A percentile compares a stretch with the other conserved stretches of the same genome.
These are phyloP conservation scores for Exutisphaerella laricina DNA, from an alignment of 2,329 filamentous ascomycete species.

Conservation along the genomic window DNA sequence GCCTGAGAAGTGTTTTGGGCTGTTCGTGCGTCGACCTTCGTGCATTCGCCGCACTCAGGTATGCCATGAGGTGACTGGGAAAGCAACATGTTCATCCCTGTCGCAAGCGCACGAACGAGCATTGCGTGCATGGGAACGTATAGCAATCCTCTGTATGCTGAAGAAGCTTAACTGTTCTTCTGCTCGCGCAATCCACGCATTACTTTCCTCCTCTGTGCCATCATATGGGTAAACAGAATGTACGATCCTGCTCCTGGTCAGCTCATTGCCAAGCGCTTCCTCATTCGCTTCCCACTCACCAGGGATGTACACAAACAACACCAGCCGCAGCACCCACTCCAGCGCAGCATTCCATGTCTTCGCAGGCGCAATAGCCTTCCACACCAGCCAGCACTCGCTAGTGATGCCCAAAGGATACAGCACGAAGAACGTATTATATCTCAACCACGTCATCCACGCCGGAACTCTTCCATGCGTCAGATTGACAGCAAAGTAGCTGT, in stretches of 20 bases:
- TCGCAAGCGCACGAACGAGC: no score
- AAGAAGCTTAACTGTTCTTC: constrained; percentile 23
- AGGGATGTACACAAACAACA: constrained; percentile 72
- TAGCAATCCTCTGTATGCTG: no score
- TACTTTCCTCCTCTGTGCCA: constrained; percentile 78
- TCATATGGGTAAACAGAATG: constrained; percentile 90
- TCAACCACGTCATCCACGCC: constrained; percentile 65
- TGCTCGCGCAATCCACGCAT: constrained; percentile 56
- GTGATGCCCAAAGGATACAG: constrained; percentile 88
- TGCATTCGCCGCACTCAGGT: no score
- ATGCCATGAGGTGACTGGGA: constrained; percentile 5
- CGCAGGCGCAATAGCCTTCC: constrained; percentile 58
- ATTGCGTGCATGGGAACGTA: no score
- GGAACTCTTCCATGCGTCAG: constrained; percentile 56
- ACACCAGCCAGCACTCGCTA: constrained; percentile 80
- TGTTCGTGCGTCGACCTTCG: no score
- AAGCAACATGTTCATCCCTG: no score
- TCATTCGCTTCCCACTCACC: constrained; percentile 51
- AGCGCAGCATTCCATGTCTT: constrained; percentile 46
- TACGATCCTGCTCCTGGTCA: constrained; percentile 57
- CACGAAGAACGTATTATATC: constrained; percentile 87
- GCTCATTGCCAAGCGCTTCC: not conserved
- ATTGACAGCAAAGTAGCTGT: constrained; percentile 80
- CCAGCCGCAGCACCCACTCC: constrained; percentile 56
- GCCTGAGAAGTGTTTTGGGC: no score